These are phyloP conservation scores for Cryptococcus deneoformans DNA, from an alignment of 1,284 basidiomycete genomes.

Conservation along the genomic window DNA sequence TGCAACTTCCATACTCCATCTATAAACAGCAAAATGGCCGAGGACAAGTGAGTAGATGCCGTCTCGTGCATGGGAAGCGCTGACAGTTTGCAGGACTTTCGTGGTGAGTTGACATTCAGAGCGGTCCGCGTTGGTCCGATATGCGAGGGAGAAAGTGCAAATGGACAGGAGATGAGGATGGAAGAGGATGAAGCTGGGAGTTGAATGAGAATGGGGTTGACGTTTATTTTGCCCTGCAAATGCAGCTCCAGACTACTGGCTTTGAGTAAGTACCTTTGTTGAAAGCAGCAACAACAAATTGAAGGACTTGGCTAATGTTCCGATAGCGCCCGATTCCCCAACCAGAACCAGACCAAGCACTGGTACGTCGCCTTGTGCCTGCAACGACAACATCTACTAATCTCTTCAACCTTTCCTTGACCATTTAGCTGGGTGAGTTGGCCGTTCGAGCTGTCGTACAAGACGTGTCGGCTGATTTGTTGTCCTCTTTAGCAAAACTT, in stretches of 20 bases:
- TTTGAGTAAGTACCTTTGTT: constrained; percentile 46
- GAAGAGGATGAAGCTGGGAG: no score
- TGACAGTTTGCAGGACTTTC: constrained; percentile 38
- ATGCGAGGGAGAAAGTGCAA: no score
- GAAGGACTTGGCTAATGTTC: neutral
- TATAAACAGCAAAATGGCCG: constrained; percentile 29
- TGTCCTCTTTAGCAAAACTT: constrained; percentile 76
- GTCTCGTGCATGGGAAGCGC: neutral
- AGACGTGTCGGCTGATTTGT: neutral
- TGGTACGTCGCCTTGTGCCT: constrained; percentile 59
- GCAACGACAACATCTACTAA: neutral
- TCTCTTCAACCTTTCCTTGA: neutral
- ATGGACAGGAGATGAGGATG: no score
- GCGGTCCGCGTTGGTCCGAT: no score
- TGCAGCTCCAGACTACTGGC: constrained; percentile 50
- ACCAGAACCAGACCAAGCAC: constrained; percentile 92
- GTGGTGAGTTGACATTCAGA: constrained; percentile 30
- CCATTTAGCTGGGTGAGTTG: constrained; percentile 14
- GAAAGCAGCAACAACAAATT: neutral
- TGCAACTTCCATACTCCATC: neutral
- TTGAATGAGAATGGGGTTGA: neutral
- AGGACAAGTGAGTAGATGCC: constrained; percentile 33
- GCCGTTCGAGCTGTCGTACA: neutral
- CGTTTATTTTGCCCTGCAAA: neutral
- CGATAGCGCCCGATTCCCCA: constrained; percentile 81